phyloP scores from a whole-genome alignment of 805 yeast species.

The Starmerella roubikii region DNA sequence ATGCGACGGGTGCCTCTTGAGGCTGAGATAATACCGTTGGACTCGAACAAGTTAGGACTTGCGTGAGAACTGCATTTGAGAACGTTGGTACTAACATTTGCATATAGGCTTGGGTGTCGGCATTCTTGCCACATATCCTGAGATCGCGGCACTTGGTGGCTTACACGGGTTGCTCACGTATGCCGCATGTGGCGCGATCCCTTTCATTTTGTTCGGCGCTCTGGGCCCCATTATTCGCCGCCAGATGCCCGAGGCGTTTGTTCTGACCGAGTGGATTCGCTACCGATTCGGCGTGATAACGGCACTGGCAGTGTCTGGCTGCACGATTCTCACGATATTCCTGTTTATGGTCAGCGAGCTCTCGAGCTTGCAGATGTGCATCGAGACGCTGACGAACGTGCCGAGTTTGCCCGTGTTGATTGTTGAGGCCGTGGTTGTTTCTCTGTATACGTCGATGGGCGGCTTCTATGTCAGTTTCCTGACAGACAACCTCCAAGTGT shows the following conservation, averaged over 20 bases:
- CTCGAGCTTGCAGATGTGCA: conserved; percentile 63
- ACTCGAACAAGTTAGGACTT: conserved; percentile 75
- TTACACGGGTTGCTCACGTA: conserved; percentile 77
- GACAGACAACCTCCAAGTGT: conserved; percentile 77
- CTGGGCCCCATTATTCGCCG: conserved; percentile 70
- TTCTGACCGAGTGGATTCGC: conserved; percentile 88
- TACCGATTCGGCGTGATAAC: conserved; percentile 64
- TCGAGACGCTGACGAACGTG: conserved; percentile 63
- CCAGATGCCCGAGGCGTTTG: conserved; percentile 80
- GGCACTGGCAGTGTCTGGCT: conserved; percentile 60
- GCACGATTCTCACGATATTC: conserved; percentile 73
- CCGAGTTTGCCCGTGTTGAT: conserved; percentile 69
- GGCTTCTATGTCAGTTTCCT: conserved; percentile 81
- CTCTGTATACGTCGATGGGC: conserved; percentile 75
- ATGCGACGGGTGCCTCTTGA: conserved; percentile 22
- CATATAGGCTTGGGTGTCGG: conserved; percentile 74
- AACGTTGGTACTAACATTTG: conserved; percentile 6
- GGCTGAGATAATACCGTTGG: conserved; percentile 63
- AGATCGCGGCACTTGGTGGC: conserved; percentile 76
- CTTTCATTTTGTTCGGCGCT: conserved; percentile 66
- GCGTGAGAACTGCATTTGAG: conserved; percentile 52
- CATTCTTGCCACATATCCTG: conserved; percentile 69
- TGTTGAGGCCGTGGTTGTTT: conserved; percentile 78
- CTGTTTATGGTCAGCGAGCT: conserved; percentile 80
- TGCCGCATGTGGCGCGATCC: conserved; percentile 65